Conservation (phyloP, 495 filamentous ascomycete genomes). For the Staphylotrichum longicolle region DNA sequence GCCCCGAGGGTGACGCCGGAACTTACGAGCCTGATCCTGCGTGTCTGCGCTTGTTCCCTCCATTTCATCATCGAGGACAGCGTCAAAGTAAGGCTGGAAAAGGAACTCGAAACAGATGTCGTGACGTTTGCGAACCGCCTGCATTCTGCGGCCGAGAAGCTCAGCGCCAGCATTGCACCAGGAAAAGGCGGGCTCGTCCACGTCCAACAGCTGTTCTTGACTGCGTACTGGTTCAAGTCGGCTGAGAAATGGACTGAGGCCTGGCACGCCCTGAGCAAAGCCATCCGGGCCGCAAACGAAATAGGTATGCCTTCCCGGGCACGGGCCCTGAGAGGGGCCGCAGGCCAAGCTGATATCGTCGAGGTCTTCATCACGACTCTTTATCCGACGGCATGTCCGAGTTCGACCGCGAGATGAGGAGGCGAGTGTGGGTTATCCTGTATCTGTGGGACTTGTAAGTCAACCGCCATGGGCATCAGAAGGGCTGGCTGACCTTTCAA, state of each 20-base stretch:
- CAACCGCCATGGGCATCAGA: neutral
- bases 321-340: neutral
- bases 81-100: constrained; percentile 45
- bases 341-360: constrained; percentile 13
- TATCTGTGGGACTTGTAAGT: constrained; percentile 44
- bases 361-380: constrained; percentile 49
- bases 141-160: constrained; percentile 44
- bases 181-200: constrained; percentile 49
- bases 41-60: constrained; percentile 51
- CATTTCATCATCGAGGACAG: constrained; percentile 42
- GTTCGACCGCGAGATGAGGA: constrained; percentile 45
- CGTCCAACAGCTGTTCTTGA: constrained; percentile 53
- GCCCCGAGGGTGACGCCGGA: constrained; percentile 39
- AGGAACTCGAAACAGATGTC: constrained; percentile 42
- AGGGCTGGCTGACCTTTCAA: constrained; percentile 14
- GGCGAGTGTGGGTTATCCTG: constrained; percentile 45
- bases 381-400: constrained; percentile 41
- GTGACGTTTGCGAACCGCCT: constrained; percentile 43
- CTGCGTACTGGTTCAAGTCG: constrained; percentile 53
- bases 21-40: constrained; percentile 52
- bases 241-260: constrained; percentile 52
- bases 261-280: constrained; percentile 49
- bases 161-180: constrained; percentile 45
- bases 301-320: constrained; percentile 36
- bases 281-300: constrained; percentile 53